These are phyloP conservation scores for Oxalis stricta DNA, from an alignment of 441 rosid genomes.

Conservation along the genomic window DNA sequence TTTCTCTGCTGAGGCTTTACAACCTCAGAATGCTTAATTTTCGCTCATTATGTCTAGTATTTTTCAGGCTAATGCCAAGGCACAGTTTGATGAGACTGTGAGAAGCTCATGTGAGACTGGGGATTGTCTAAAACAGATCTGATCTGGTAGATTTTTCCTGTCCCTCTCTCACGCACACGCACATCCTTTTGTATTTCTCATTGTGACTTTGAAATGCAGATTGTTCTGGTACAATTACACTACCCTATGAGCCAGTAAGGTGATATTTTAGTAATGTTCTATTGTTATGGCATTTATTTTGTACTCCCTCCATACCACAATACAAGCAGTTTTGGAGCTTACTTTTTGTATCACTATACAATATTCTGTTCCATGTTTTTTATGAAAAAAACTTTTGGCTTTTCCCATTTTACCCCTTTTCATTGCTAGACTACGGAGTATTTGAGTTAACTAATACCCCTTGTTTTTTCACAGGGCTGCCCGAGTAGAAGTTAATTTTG, in stretches of 20 bases:
- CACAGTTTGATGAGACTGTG: slow-evolving; percentile 73
- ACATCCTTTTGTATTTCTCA: no score
- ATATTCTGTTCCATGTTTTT: slow-evolving; percentile 74
- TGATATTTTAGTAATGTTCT: no score
- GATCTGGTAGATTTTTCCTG: slow-evolving; percentile 42
- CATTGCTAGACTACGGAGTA: neutral
- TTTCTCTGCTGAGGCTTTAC: neutral
- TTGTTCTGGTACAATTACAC: slow-evolving; percentile 8
- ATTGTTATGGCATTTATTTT: no score
- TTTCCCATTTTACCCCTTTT: slow-evolving; percentile 3
- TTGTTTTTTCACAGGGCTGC: slow-evolving; percentile 44
- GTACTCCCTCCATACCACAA: no score
- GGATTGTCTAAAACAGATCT: slow-evolving; percentile 57
- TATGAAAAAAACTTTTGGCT: slow-evolving; percentile 86
- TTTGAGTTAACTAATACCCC: neutral
- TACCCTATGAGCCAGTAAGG: no score
- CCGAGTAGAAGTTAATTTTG: slow-evolving; percentile 81
- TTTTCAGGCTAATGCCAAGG: slow-evolving; percentile 60
- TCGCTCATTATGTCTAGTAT: slow-evolving; percentile 11
- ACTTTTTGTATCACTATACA: no score
- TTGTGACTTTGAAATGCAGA: neutral
- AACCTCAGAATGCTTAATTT: neutral
- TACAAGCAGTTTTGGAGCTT: no score
- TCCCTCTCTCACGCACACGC: no score
- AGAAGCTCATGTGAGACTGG: slow-evolving; percentile 85